Base-by-base conservation (phyloP, 1,284 basidiomycete genomes). In the Rugosomyces carneus region DNA sequence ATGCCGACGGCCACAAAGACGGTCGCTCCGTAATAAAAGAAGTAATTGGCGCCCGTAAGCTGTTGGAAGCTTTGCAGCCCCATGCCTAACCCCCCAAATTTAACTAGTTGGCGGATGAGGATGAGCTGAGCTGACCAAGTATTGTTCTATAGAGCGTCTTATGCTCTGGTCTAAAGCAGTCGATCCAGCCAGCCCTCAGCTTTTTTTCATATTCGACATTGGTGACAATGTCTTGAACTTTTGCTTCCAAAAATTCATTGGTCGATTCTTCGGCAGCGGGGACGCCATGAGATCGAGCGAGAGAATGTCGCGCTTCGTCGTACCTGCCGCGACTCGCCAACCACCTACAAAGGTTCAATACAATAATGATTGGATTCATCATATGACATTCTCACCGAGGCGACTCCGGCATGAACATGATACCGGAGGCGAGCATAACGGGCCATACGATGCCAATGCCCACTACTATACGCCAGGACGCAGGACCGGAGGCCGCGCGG, bases 391-490 rank as follows among this genome's bases (percentile, higher is more conserved):
- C 57, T 10, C 49, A 69, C 68, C 79, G 64, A n/a, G 86, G 85
- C 39, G 74, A 78, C 61, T 88, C 85, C 16, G 85, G 87, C 78
- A 88, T 85, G 58, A 86, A 81, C 11, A 81, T 58, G 53, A 90
- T 89, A 34, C 84, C 84, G 24, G 80, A 52, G 23, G 74, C 72
- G 7, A 89, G 76, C 41, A 89, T 72, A 41, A 75, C 58, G 2
- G 83, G 77, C 76, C 84, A 89, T 46, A 82, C 62, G 54, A 91
- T 71, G 26, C 86, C 81, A 47, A 89, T 71, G 10, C 78, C 84
- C 42, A 89, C 76, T 37, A 85, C 76, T 8, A 76, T 75, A 19
- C 79, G 76, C 85, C 85, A 89, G 13, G 80, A 78, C 2, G 67
- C 75, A 2, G 72, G 65, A 24, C 67, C 70, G 9, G 57, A 34